Evolutionary conservation across 495 filamentous ascomycete genomes (phyloP).

Genomic region (Penicillium coprophilum): DNA sequence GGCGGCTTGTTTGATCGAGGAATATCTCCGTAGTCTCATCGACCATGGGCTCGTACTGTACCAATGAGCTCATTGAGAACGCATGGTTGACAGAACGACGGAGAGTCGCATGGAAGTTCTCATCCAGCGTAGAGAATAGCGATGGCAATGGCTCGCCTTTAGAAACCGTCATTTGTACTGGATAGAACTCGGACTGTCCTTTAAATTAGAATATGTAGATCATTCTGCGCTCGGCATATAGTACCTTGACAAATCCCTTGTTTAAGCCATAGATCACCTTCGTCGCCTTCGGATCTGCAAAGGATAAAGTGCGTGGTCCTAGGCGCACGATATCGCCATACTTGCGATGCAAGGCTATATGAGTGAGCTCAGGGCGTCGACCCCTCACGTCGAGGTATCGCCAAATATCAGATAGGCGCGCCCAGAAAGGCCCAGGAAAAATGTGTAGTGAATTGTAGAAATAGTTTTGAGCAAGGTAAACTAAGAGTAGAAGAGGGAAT

Average conservation of each 20-base stretch:
- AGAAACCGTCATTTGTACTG: slow-evolving; percentile 63
- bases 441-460: slow-evolving; percentile 45
- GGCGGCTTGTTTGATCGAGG: slow-evolving; percentile 55
- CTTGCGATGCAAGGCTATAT: slow-evolving; percentile 65
- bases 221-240: slow-evolving; percentile 4
- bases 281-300: slow-evolving; percentile 64
- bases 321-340: slow-evolving; percentile 71
- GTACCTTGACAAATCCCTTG: slow-evolving; percentile 76
- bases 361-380: slow-evolving; percentile 62
- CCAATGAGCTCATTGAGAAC: slow-evolving; percentile 71
- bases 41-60: slow-evolving; percentile 73
- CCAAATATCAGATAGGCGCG: slow-evolving; percentile 67
- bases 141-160: slow-evolving; percentile 65
- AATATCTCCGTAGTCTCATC: slow-evolving; percentile 19
- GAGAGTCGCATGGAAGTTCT: slow-evolving; percentile 70
- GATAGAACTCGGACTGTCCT: slow-evolving; percentile 65
- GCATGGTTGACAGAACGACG: slow-evolving; percentile 67
- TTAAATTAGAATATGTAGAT: background rate
- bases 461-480: background rate
- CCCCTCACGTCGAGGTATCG: slow-evolving; percentile 64
- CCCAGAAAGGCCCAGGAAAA: slow-evolving; percentile 67
- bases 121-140: slow-evolving; percentile 76
- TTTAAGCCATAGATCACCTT: slow-evolving; percentile 79
- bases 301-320: slow-evolving; percentile 66
- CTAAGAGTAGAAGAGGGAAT: background rate